A percentile compares a stretch with the other conserved stretches of the same genome.
Conservation (phyloP, 805 yeast species). For the Hanseniaspora thailandica region DNA sequence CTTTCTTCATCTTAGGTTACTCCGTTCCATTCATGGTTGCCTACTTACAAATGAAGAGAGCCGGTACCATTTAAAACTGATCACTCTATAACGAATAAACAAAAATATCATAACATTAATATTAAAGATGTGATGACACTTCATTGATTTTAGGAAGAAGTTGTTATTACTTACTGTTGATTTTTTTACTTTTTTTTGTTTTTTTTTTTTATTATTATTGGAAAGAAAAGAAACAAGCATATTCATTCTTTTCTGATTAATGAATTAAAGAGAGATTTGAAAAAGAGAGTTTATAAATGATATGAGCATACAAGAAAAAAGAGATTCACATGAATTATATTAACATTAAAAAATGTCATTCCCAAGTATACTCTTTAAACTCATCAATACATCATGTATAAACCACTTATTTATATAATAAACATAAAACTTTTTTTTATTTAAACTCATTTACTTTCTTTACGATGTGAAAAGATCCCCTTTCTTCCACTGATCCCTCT, state of each 20-base stretch:
- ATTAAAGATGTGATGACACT: background rate
- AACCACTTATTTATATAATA: background rate
- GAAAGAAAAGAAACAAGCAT: no score
- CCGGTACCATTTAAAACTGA: constrained; percentile 47
- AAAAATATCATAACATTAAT: background rate
- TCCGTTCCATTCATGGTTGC: constrained; percentile 69
- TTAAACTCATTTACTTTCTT: background rate
- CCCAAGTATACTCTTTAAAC: no score
- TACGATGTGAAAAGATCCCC: background rate
- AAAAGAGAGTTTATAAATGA: no score
- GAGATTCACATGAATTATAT: no score
- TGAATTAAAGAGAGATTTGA: no score
- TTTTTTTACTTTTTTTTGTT: no score
- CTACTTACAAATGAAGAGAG: constrained; percentile 76
- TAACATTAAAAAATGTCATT: no score
- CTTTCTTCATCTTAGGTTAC: constrained; percentile 60
- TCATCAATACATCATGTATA: no score
- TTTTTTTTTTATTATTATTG: no score
- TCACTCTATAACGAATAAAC: background rate
- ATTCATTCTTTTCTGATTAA: no score
- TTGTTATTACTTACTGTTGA: no score
- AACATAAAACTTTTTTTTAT: background rate
- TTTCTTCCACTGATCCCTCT: background rate
- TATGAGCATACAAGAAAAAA: no score
- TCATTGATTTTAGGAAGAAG: background rate